Evolutionary conservation across 768 basidiomycete species (phyloP).

Genomic region (Wakefieldia striispora): DNA sequence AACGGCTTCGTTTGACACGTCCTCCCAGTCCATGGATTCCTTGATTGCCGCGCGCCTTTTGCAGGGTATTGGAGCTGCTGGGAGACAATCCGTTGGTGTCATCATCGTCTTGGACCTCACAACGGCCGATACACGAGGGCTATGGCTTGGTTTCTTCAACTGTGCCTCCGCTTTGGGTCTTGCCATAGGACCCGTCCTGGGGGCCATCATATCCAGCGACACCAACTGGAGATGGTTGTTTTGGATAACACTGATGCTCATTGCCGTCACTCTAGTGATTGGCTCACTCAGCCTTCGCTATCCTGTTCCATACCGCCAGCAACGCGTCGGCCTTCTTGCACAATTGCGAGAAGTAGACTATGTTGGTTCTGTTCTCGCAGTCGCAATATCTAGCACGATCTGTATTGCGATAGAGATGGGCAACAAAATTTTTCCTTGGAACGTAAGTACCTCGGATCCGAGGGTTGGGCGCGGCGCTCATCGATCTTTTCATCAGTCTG

Average conservation of each 20-base stretch:
- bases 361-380: slow-evolving; percentile 27
- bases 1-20: slow-evolving; percentile 5
- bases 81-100: slow-evolving; percentile 35
- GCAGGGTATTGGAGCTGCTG: slow-evolving; percentile 38
- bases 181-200: slow-evolving; percentile 46
- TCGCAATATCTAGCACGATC: slow-evolving; percentile 35
- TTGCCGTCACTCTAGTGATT: slow-evolving; percentile 27
- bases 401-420: slow-evolving; percentile 39
- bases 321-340: slow-evolving; percentile 31
- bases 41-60: slow-evolving; percentile 33
- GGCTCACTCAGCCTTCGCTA: slow-evolving; percentile 29
- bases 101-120: slow-evolving; percentile 37
- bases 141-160: slow-evolving; percentile 37
- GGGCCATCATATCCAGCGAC: slow-evolving; percentile 44
- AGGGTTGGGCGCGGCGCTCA: slow-evolving; percentile 2
- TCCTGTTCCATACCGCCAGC: slow-evolving; percentile 33
- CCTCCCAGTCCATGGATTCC: slow-evolving; percentile 33
- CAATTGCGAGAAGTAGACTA: slow-evolving; percentile 35
- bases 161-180: slow-evolving; percentile 41
- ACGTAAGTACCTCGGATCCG: slow-evolving; percentile 19
- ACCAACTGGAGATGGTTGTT: slow-evolving; percentile 47
- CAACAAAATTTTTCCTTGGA: slow-evolving; percentile 36
- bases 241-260: slow-evolving; percentile 40
- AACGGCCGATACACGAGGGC: slow-evolving; percentile 34
- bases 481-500: slow-evolving; percentile 20